Conservation (phyloP, 2,329 filamentous ascomycete species). For the Zymoseptoria crescenta region DNA sequence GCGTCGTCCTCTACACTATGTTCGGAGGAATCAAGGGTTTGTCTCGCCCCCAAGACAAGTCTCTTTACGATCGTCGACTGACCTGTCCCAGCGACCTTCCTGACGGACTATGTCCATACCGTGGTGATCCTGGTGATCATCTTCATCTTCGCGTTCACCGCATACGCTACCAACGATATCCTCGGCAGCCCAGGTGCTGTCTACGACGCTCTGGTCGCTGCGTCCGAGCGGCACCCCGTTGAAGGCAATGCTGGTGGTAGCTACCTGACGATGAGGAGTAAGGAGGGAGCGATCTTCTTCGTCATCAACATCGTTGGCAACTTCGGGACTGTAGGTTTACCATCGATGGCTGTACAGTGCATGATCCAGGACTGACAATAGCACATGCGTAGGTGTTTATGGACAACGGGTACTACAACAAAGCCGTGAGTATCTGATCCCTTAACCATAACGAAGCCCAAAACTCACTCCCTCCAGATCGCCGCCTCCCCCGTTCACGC, state of each 20-base stretch:
- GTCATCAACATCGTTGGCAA: constrained; percentile 69
- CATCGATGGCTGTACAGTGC: no score
- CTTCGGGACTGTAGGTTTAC: constrained; percentile 58
- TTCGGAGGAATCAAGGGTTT: constrained; percentile 62
- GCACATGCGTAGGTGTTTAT: constrained; percentile 53
- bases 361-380: no score
- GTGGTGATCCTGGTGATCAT: constrained; percentile 80
- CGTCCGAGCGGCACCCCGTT: constrained; percentile 63
- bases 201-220: constrained; percentile 67
- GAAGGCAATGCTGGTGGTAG: constrained; percentile 71
- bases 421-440: constrained; percentile 43
- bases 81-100: constrained; percentile 54
- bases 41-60: not conserved
- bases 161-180: constrained; percentile 64
- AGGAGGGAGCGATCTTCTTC: constrained; percentile 52
- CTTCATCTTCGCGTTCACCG: constrained; percentile 73
- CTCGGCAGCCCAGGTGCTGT: constrained; percentile 70
- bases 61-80: not conserved
- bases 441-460: not conserved
- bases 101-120: constrained; percentile 81
- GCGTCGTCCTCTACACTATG: constrained; percentile 67
- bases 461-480: constrained; percentile 39
- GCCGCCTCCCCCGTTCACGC: constrained; percentile 76
- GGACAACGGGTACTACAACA: constrained; percentile 76
- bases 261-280: constrained; percentile 79